These are phyloP conservation scores for Phytophthora multivora DNA, from an alignment of 352 stramenopile genomes.

Conservation along the genomic window DNA sequence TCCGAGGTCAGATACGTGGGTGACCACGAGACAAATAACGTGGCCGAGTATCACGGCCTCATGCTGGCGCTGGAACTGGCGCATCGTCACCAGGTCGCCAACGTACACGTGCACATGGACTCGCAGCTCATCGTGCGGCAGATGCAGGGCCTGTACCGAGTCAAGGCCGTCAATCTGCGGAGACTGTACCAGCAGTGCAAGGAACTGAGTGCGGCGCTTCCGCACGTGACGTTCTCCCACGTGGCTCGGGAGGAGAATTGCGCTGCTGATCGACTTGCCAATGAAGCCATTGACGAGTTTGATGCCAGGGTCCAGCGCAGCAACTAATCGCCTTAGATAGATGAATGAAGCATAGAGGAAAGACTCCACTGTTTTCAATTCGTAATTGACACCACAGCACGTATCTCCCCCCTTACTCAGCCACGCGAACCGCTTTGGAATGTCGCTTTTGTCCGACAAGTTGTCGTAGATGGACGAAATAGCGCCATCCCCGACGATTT, in stretches of 20 bases:
- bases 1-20: constrained; percentile 53
- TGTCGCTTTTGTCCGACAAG: too few species aligned
- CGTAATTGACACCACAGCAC: too few species aligned
- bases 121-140: constrained; percentile 82
- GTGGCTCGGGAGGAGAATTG: constrained; percentile 58
- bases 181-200: constrained; percentile 50
- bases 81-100: constrained; percentile 32
- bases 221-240: constrained; percentile 54
- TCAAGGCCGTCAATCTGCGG: constrained; percentile 65
- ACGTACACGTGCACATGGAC: constrained; percentile 74
- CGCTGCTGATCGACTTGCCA: constrained; percentile 64
- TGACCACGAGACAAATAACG: constrained; percentile 75
- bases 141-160: constrained; percentile 74
- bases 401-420: too few species aligned
- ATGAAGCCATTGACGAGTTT: constrained; percentile 64
- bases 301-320: background rate
- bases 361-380: too few species aligned
- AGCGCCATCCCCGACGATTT: too few species aligned
- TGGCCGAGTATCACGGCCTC: constrained; percentile 70
- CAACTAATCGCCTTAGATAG: background rate
- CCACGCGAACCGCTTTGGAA: too few species aligned
- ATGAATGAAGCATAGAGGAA: constrained; percentile 2
- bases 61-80: constrained; percentile 65
- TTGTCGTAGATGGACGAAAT: background rate
- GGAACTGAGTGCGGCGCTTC: constrained; percentile 32